Conservation (phyloP, 768 basidiomycete species). For the Serendipita sp. region DNA sequence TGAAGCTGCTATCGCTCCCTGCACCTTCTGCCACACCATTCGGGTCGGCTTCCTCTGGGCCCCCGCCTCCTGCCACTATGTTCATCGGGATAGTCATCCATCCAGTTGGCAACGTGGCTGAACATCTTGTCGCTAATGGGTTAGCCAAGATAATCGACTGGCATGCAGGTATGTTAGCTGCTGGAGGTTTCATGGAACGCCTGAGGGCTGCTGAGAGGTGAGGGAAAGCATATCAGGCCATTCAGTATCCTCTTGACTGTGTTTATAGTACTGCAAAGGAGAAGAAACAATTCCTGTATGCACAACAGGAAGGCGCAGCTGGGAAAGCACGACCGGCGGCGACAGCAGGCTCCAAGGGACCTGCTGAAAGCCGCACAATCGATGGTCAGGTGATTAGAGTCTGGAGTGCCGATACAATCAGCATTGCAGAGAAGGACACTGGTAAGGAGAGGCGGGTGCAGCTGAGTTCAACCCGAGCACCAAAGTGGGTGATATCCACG, state of each 20-base stretch:
- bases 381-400: constrained; percentile 72
- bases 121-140: constrained; percentile 67
- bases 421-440: constrained; percentile 51
- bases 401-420: constrained; percentile 87
- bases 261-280: constrained; percentile 42
- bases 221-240: neutral
- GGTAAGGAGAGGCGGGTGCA: constrained; percentile 70
- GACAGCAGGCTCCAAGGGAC: constrained; percentile 14
- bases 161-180: constrained; percentile 91
- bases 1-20: constrained; percentile 66
- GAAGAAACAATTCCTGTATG: constrained; percentile 53
- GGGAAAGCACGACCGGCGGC: constrained; percentile 32
- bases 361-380: constrained; percentile 37
- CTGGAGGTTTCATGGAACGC: constrained; percentile 69
- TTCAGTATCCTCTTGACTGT: neutral
- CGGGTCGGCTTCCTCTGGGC: constrained; percentile 36
- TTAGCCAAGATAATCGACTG: constrained; percentile 88
- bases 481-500: constrained; percentile 37
- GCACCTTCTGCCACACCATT: constrained; percentile 66
- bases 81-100: constrained; percentile 91
- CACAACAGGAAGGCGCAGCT: constrained; percentile 22
- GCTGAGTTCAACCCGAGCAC: constrained; percentile 74
- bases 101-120: constrained; percentile 88
- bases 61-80: constrained; percentile 55
- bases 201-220: constrained; percentile 67